Conservation (phyloP, 768 basidiomycete genomes). For the Cytidiella melzeri region DNA sequence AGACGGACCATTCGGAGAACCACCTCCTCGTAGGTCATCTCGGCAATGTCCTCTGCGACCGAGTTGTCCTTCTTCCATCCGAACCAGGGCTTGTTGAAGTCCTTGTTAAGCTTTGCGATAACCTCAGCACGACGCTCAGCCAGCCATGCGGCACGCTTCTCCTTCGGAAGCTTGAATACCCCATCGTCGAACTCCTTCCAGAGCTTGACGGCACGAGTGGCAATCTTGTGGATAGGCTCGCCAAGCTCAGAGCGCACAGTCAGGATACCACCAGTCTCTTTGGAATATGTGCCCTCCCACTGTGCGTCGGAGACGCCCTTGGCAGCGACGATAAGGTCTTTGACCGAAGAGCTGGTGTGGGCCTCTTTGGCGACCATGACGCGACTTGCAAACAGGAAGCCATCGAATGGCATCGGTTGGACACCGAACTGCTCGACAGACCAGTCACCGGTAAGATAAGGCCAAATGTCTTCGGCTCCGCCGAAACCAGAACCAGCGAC, state of each 20-base stretch:
- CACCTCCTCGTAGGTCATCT: constrained; percentile 99
- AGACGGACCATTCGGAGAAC: constrained; percentile 86
- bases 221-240: constrained; percentile 99
- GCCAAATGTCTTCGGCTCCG: constrained; percentile 92
- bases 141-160: constrained; percentile 90
- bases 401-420: constrained; percentile 98
- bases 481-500: constrained; percentile 96
- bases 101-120: constrained; percentile 86
- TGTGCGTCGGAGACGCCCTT: constrained; percentile 83
- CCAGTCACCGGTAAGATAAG: constrained; percentile 97
- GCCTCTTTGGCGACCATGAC: constrained; percentile 99
- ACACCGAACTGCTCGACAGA: constrained; percentile 70
- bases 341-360: constrained; percentile 90
- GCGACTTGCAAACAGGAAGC: constrained; percentile 91
- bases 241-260: constrained; percentile 97
- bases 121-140: constrained; percentile 82
- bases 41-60: constrained; percentile 78
- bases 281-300: constrained; percentile 94
- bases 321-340: constrained; percentile 93
- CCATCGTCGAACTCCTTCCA: constrained; percentile 99
- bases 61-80: constrained; percentile 90
- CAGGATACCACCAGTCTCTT: constrained; percentile 92
- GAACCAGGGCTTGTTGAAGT: constrained; percentile 97
- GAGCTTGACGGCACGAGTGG: constrained; percentile 91
- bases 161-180: constrained; percentile 92